Base-by-base conservation (phyloP, 495 filamentous ascomycete species). In the Bryoglossum gracile region DNA sequence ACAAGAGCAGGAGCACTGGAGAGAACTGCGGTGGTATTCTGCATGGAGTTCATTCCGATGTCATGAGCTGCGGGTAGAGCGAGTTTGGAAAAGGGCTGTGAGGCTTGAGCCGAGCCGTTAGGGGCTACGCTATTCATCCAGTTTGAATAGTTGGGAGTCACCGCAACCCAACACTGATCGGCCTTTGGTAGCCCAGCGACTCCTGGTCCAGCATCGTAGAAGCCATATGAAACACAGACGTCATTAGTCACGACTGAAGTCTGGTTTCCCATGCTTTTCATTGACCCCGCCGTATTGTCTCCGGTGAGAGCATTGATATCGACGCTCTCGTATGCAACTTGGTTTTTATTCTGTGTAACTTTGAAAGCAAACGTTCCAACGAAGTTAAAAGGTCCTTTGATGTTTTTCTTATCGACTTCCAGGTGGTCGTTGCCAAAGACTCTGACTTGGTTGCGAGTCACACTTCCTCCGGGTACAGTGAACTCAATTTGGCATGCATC, bases 11-110 rank as follows among this genome's bases (percentile, higher is more conserved):
- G 65, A 32, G 65, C 62, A 56, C n/a, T 59, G 28, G 11, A 8
- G 42, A 76, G 55, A 13, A 78, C 50, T 0, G 62, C 63, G 5
- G 64, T 50, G 36, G 62, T 56, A 50, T 51, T 69, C 38, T 66
- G 55, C 70, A 77, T 72, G 60, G 64, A 74, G 57, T 79, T 77
- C 72, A 79, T 76, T 9, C 75, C 74, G 18, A 68, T 65, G 43
- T 77, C 74, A 51, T 79, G 74, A 1, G 64, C 58, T 0, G 64
- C 50, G 0, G 75, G 68, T 1, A 77, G 66, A 11, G 76, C 70
- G 36, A 76, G 63, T 18, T 64, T 63, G 8, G 55, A 46, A 57
- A 76, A 75, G 1, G 68, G 69, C 14, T 67, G 62, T 10, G 63
- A 43, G 17, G 70, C 72, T 24, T 61, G 55, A 2, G 58, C 50